Evolutionary conservation across 495 filamentous ascomycete species (phyloP).

Genomic region (Penicillium fimorum): DNA sequence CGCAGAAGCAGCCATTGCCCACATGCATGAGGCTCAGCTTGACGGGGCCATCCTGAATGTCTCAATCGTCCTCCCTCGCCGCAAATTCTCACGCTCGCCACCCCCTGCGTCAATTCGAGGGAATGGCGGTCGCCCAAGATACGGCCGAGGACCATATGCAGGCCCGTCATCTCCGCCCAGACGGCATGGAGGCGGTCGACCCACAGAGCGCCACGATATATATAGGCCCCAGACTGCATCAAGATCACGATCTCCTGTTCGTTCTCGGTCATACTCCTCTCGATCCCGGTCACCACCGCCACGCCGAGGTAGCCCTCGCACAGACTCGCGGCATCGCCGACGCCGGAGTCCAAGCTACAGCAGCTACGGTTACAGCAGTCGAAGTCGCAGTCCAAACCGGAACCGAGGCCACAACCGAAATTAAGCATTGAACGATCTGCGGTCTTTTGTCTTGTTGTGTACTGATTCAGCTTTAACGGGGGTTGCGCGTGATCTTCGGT

Average conservation of each 20-base stretch:
- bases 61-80: slow-evolving; percentile 88
- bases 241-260: slow-evolving; percentile 44
- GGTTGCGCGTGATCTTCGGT: background rate
- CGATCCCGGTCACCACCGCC: slow-evolving; percentile 34
- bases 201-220: slow-evolving; percentile 46
- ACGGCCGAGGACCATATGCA: slow-evolving; percentile 33
- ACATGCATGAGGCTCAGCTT: slow-evolving; percentile 97
- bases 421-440: background rate
- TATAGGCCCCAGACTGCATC: slow-evolving; percentile 51
- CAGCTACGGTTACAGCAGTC: slow-evolving; percentile 51
- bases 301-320: slow-evolving; percentile 29
- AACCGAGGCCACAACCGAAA: slow-evolving; percentile 38
- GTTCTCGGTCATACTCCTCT: slow-evolving; percentile 40
- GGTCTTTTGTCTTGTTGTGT: background rate
- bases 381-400: slow-evolving; percentile 45
- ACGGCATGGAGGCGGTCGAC: slow-evolving; percentile 39
- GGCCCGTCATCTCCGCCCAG: slow-evolving; percentile 36
- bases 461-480: background rate
- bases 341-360: slow-evolving; percentile 56
- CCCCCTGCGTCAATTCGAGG: slow-evolving; percentile 36
- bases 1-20: slow-evolving; percentile 85
- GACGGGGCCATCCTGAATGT: slow-evolving; percentile 87
- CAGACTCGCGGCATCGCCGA: slow-evolving; percentile 36
- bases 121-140: slow-evolving; percentile 33
- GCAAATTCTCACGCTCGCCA: slow-evolving; percentile 54